Base-by-base conservation (phyloP, 768 basidiomycete genomes). In the Amanita fuliginea region DNA sequence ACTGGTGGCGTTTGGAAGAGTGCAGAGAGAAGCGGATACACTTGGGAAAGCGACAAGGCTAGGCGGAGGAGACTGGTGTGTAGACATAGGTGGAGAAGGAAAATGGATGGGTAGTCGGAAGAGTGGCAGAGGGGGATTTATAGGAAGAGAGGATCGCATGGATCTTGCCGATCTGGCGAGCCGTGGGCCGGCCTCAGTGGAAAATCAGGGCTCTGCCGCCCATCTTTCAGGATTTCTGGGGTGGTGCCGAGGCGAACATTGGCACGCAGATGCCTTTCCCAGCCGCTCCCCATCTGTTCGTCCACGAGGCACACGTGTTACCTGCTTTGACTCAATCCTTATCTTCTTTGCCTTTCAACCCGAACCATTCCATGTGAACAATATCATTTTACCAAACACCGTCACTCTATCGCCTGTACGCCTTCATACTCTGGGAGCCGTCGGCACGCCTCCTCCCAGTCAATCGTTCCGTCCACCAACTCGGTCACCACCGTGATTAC, bases 351-450 rank as follows among this genome's bases (percentile, higher is more conserved):
- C 22, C 22, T 18, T 7, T 18, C 33, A 19, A 14, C 28, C 18
- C 13, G 30, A 10, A 19, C 13, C 21, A 13, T 18, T 34, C 26
- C 2, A 22, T 4, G 22, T 22, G 3, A 26, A n/a, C 22, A 26
- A 26, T 26, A 2, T 39, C 37, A 39, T 16, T 19, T 21, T 3
- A 35, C 21, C 26, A n/a, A n/a, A n/a, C n/a, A n/a, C 5, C 22
- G 22, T 24, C 22, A 24, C 2, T 24, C 22, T 24, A 24, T 5
- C 3, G 22, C 22, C 67, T 98, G 95, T 42, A 86, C 83, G 46
- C 93, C 94, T 57, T 87, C 85, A 66, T 97, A 97, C 24, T 71
- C 75, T 9, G 83, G 79, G 57, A 97, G 67, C 47, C 77, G 71
- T 55, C 66, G 59, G 60, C 80, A 82, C 3, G 92, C 93, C 54